Conservation (phyloP, 345 rosid species). For the Alliaria petiolata region DNA sequence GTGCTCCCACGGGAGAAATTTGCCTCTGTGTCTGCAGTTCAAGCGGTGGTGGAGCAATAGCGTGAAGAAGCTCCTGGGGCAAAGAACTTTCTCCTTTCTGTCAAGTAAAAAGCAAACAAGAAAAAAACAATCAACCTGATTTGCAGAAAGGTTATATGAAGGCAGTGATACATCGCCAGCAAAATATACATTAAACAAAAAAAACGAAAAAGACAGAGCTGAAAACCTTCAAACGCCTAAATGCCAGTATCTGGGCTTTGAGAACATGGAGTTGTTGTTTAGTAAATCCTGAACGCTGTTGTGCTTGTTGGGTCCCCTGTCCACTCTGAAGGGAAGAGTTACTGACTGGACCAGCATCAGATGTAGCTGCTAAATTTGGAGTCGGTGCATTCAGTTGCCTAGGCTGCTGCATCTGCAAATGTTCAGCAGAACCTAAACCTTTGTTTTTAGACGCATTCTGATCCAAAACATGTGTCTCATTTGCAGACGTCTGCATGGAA, state of each 20-base stretch:
- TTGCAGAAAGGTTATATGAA: neutral
- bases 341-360: conserved; percentile 46
- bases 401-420: conserved; percentile 55
- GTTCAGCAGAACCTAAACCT: conserved; percentile 45
- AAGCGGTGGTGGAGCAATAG: conserved; percentile 89
- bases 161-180: conserved; percentile 3
- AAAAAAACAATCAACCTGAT: neutral
- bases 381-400: conserved; percentile 63
- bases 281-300: conserved; percentile 68
- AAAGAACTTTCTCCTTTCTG: conserved; percentile 95
- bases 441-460: conserved; percentile 53
- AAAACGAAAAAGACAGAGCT: too few relatives aligned
- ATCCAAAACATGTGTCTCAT: conserved; percentile 48
- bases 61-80: conserved; percentile 91
- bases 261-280: conserved; percentile 96
- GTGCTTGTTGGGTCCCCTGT: conserved; percentile 47
- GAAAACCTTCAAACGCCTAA: conserved; percentile 86
- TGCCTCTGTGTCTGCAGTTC: conserved; percentile 59
- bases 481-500: conserved; percentile 61
- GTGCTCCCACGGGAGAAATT: conserved; percentile 49
- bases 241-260: conserved; percentile 96
- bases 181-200: neutral
- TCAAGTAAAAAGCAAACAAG: conserved; percentile 30
- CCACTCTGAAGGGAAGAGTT: conserved; percentile 49
- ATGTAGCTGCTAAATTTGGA: conserved; percentile 47